Conservation (phyloP, 1,284 basidiomycete genomes). For the Ustilago trichophora region DNA sequence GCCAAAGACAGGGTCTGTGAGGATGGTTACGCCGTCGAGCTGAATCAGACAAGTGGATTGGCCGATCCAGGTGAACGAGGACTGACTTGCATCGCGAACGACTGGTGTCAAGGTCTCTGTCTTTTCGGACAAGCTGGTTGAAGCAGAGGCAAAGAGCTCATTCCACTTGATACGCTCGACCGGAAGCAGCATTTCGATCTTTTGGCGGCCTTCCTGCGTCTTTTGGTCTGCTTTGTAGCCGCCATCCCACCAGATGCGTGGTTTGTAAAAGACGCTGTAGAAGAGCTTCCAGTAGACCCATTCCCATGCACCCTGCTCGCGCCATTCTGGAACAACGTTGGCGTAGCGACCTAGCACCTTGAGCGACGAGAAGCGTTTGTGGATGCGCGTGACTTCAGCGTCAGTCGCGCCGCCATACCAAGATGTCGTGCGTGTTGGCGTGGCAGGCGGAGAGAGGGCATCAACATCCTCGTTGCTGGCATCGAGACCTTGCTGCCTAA, state of each 20-base stretch:
- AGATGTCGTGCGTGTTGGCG: constrained; percentile 6
- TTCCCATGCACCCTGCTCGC: constrained; percentile 69
- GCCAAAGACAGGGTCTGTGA: constrained; percentile 70
- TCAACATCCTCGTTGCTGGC: constrained; percentile 2
- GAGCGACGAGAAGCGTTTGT: constrained; percentile 62
- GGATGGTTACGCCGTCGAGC: constrained; percentile 68
- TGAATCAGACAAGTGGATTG: constrained; percentile 68
- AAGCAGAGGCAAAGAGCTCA: constrained; percentile 29
- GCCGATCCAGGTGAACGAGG: constrained; percentile 57
- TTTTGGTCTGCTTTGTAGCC: constrained; percentile 55
- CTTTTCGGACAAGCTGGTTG: too few relatives aligned
- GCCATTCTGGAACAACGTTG: constrained; percentile 70
- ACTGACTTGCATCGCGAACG: constrained; percentile 4
- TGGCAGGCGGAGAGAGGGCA: constrained; percentile 1
- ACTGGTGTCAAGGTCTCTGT: not conserved
- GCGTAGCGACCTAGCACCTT: constrained; percentile 59
- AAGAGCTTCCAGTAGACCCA: constrained; percentile 55
- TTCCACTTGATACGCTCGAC: constrained; percentile 46
- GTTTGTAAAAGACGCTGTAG: constrained; percentile 44
- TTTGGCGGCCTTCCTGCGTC: constrained; percentile 33
- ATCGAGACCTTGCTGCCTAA: constrained; percentile 12
- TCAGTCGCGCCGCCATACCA: constrained; percentile 54
- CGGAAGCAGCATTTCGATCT: constrained; percentile 45
- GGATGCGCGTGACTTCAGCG: constrained; percentile 67
- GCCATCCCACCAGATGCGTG: constrained; percentile 58